These are phyloP conservation scores for Penicillium parvum DNA, from an alignment of 495 filamentous ascomycete genomes.

Conservation along the genomic window DNA sequence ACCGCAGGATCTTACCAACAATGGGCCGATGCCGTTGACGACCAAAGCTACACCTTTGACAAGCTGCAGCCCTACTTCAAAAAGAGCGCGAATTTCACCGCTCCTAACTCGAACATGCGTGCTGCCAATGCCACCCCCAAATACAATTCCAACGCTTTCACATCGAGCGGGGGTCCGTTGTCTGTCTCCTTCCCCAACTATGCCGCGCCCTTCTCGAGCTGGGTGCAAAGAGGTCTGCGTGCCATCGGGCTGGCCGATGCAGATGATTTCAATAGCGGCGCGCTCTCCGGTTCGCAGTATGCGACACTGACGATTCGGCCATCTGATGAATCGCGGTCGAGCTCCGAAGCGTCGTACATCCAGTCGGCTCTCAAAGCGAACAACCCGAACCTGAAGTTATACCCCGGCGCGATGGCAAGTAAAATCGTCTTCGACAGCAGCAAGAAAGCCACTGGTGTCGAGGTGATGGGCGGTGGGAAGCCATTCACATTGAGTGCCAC, in stretches of 20 bases:
- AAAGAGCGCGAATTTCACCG: constrained; percentile 47
- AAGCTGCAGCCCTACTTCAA: constrained; percentile 52
- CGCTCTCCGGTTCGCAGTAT: constrained; percentile 37
- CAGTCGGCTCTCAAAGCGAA: too few species aligned
- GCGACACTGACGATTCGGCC: constrained; percentile 35
- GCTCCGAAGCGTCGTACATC: too few species aligned
- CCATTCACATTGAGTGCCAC: too few species aligned
- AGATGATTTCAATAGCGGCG: constrained; percentile 39
- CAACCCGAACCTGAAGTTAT: too few species aligned
- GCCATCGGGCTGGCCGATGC: constrained; percentile 19
- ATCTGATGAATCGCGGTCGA: too few species aligned
- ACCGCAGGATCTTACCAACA: constrained; percentile 40
- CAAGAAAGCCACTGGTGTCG: too few species aligned
- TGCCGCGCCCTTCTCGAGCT: constrained; percentile 38
- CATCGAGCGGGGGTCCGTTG: constrained; percentile 38
- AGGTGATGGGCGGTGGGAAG: too few species aligned
- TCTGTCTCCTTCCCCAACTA: constrained; percentile 50
- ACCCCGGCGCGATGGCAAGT: too few species aligned
- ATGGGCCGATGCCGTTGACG: constrained; percentile 56
- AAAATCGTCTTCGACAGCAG: too few species aligned
- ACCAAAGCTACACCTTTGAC: constrained; percentile 51
- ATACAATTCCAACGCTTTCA: constrained; percentile 37
- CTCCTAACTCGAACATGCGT: constrained; percentile 37
- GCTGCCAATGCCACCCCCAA: constrained; percentile 39
- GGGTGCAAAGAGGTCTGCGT: constrained; percentile 26